These are phyloP conservation scores for Phytophthora colocasiae DNA, from an alignment of 352 stramenopile genomes.

Conservation along the genomic window DNA sequence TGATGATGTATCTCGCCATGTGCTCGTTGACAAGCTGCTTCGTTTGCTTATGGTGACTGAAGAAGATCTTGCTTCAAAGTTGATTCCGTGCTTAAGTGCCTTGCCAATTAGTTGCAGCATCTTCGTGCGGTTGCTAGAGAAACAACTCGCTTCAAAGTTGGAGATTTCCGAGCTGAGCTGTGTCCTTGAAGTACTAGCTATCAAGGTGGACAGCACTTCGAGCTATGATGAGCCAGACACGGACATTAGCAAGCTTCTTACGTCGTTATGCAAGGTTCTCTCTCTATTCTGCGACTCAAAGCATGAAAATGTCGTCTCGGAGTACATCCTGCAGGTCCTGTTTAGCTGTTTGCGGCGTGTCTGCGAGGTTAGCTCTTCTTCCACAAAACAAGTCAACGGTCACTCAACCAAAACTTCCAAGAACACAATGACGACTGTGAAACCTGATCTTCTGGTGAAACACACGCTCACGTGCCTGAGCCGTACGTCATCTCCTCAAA, in stretches of 20 bases:
- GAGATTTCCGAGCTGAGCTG: constrained; percentile 68
- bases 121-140: constrained; percentile 60
- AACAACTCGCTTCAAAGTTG: constrained; percentile 42
- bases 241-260: constrained; percentile 54
- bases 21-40: constrained; percentile 58
- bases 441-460: constrained; percentile 81
- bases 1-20: constrained; percentile 57
- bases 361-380: constrained; percentile 47
- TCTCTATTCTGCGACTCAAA: constrained; percentile 61
- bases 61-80: constrained; percentile 59
- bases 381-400: constrained; percentile 15
- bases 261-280: constrained; percentile 65
- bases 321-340: constrained; percentile 86
- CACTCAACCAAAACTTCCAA: constrained; percentile 28
- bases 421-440: constrained; percentile 24
- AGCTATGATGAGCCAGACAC: constrained; percentile 34
- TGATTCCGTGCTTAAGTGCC: constrained; percentile 59
- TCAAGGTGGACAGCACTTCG: constrained; percentile 63
- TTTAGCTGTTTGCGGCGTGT: constrained; percentile 80
- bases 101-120: constrained; percentile 62
- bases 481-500: constrained; percentile 74
- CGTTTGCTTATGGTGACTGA: constrained; percentile 68
- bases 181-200: constrained; percentile 77
- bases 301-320: constrained; percentile 62
- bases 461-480: constrained; percentile 75